phyloP scores from a whole-genome alignment of 495 filamentous ascomycete species.

The Aspergillus asperescens region DNA sequence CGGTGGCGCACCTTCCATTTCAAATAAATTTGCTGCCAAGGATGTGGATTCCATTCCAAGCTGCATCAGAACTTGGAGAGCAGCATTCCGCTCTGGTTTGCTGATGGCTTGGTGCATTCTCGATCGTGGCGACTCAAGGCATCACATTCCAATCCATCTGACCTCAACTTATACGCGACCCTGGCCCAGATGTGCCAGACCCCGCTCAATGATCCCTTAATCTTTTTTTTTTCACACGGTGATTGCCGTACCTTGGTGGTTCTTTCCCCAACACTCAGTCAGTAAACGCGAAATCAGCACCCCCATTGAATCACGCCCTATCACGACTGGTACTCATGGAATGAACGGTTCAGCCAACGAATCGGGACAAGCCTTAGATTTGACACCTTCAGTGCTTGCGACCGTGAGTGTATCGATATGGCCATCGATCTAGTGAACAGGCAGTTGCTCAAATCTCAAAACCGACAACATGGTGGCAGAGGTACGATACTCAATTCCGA shows the following conservation, averaged over 20 bases:
- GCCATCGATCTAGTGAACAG: conserved; percentile 28
- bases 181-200: neutral
- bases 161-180: conserved; percentile 19
- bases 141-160: conserved; percentile 34
- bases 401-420: conserved; percentile 22
- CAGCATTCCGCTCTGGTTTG: conserved; percentile 20
- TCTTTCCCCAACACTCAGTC: neutral
- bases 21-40: neutral
- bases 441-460: conserved; percentile 33
- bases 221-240: neutral
- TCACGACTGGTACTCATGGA: conserved; percentile 6
- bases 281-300: neutral
- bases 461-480: conserved; percentile 20
- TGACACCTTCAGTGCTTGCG: neutral
- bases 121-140: conserved; percentile 18
- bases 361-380: conserved; percentile 20
- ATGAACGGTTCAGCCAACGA: conserved; percentile 22
- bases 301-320: neutral
- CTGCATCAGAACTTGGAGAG: conserved; percentile 14
- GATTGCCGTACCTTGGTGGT: neutral
- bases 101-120: conserved; percentile 35
- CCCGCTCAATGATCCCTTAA: neutral
- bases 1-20: neutral
- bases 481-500: neutral
- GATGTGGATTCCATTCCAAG: conserved; percentile 27